Evolutionary conservation across 805 yeast genomes (phyloP).

Genomic region (Yamadazyma philogaea): DNA sequence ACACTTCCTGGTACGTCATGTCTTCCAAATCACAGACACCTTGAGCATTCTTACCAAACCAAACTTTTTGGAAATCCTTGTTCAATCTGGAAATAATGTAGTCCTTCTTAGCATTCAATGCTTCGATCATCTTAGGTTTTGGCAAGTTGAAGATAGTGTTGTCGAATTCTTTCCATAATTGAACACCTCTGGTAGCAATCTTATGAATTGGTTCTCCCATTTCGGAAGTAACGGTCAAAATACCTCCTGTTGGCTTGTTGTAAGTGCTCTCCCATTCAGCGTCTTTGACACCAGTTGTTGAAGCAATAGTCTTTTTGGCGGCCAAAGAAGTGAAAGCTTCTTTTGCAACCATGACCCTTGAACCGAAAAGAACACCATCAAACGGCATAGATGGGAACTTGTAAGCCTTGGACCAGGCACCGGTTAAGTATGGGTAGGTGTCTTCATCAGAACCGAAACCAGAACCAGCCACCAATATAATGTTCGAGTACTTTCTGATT

Average conservation of each 20-base stretch:
- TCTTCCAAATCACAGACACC: slow-evolving; percentile 90
- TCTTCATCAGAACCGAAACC: slow-evolving; percentile 98
- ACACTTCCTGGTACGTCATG: slow-evolving; percentile 93
- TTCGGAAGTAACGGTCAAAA: slow-evolving; percentile 93
- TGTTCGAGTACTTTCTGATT: slow-evolving; percentile 88
- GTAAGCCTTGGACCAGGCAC: slow-evolving; percentile 87
- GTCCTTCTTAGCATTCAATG: slow-evolving; percentile 77
- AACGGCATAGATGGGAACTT: slow-evolving; percentile 98
- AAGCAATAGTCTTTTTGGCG: slow-evolving; percentile 89
- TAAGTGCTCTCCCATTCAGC: slow-evolving; percentile 90
- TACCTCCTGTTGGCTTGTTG: slow-evolving; percentile 95
- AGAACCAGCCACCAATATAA: slow-evolving; percentile 92
- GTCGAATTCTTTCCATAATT: slow-evolving; percentile 97
- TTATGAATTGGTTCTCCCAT: slow-evolving; percentile 99
- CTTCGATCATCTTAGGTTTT: slow-evolving; percentile 79
- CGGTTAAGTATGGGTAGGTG: slow-evolving; percentile 95
- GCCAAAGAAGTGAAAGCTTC: slow-evolving; percentile 93
- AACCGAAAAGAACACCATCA: slow-evolving; percentile 94
- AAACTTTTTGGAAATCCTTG: slow-evolving; percentile 95
- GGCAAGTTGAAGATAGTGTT: slow-evolving; percentile 90
- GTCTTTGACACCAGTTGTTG: slow-evolving; percentile 88
- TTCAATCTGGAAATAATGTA: slow-evolving; percentile 82
- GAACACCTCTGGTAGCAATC: slow-evolving; percentile 95
- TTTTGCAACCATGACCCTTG: slow-evolving; percentile 95
- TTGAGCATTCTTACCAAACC: slow-evolving; percentile 83